phyloP scores from a whole-genome alignment of 1,139 yeast species.

The Yamadazyma trypodendri region DNA sequence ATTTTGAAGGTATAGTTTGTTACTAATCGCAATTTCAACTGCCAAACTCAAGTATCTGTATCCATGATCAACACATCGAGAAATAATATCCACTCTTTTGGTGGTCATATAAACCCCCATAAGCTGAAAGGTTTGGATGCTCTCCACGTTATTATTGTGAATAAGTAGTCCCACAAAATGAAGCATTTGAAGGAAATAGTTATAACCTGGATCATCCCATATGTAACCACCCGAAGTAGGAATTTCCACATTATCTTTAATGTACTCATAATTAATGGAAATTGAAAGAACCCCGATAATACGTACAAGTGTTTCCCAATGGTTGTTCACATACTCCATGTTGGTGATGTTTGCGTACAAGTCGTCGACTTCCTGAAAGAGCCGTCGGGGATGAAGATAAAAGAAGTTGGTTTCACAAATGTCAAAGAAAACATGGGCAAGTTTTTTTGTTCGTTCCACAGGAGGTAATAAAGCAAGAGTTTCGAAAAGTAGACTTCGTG shows the following conservation, averaged over 20 bases:
- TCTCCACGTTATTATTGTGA: slow-evolving; percentile 16
- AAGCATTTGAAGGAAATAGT: slow-evolving; percentile 16
- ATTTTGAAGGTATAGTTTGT: slow-evolving; percentile 14
- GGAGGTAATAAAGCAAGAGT: slow-evolving; percentile 8
- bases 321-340: slow-evolving; percentile 11
- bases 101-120: slow-evolving; percentile 20
- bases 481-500: background rate
- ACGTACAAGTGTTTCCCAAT: slow-evolving; percentile 17
- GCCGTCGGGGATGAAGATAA: slow-evolving; percentile 15
- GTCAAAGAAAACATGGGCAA: slow-evolving; percentile 14
- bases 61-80: slow-evolving; percentile 17
- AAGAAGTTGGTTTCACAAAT: slow-evolving; percentile 21
- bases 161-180: slow-evolving; percentile 19
- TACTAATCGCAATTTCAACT: slow-evolving; percentile 17
- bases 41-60: slow-evolving; percentile 18
- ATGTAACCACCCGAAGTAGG: slow-evolving; percentile 8
- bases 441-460: slow-evolving; percentile 11
- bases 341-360: slow-evolving; percentile 10
- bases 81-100: slow-evolving; percentile 16
- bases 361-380: slow-evolving; percentile 9
- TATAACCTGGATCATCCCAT: slow-evolving; percentile 18
- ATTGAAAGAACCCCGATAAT: slow-evolving; percentile 16
- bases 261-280: slow-evolving; percentile 19
- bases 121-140: slow-evolving; percentile 16
- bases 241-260: slow-evolving; percentile 49